phyloP scores from a whole-genome alignment of 148 eudicot species.

The Polygonum aviculare region DNA sequence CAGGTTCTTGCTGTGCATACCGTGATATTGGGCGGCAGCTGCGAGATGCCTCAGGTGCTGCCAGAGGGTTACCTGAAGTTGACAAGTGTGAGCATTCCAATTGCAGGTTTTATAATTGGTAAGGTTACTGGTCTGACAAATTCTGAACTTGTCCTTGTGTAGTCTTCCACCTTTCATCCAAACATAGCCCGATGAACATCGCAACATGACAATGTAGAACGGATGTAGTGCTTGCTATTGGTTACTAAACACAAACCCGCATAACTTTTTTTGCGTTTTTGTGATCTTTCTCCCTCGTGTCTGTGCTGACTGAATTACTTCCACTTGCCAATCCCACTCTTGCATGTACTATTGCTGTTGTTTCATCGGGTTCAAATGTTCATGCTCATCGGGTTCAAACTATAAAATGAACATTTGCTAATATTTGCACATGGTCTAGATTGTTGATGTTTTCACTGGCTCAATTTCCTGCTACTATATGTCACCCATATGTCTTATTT shows the following conservation, averaged over 20 bases:
- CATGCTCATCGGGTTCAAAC: too few species aligned
- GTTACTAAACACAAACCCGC: neutral
- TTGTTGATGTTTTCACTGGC: neutral
- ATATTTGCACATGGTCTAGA: neutral
- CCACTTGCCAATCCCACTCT: neutral
- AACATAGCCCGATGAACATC: neutral
- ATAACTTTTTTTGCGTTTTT: neutral
- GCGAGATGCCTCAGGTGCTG: constrained; percentile 18
- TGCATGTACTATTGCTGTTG: neutral
- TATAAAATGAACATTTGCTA: neutral
- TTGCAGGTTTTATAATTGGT: constrained; percentile 86
- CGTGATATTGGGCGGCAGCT: constrained; percentile 42
- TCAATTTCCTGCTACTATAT: neutral
- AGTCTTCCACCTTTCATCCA: neutral
- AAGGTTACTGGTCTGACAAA: constrained; percentile 11
- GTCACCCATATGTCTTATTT: neutral
- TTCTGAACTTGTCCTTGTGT: neutral
- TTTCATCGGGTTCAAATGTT: neutral
- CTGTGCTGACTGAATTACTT: neutral
- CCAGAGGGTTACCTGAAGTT: constrained; percentile 17
- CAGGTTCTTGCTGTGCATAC: constrained; percentile 68
- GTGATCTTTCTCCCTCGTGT: neutral
- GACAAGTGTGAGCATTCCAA: constrained; percentile 35
- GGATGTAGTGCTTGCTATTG: neutral
- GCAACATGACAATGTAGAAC: neutral